Conservation (phyloP, 345 rosid genomes). For the Orychophragmus violaceus region DNA sequence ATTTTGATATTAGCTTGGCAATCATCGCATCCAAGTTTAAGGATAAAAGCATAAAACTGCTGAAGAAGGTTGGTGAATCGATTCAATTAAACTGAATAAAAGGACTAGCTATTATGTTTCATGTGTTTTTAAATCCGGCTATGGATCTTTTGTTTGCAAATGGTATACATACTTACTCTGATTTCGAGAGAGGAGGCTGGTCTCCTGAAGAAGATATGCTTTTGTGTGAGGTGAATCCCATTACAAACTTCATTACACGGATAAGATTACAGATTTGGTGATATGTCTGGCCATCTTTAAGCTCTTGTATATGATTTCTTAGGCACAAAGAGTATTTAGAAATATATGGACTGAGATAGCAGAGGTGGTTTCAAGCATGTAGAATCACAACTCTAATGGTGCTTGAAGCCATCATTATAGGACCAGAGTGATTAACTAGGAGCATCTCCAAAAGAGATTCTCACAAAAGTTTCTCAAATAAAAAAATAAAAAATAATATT, state of each 20-base stretch:
- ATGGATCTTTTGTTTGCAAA: conserved; percentile 34
- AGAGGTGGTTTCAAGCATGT: conserved; percentile 98
- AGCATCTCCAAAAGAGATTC: too few species aligned
- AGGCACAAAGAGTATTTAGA: conserved; percentile 87
- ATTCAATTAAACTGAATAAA: neutral
- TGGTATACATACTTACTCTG: conserved; percentile 91
- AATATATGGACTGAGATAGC: conserved; percentile 98
- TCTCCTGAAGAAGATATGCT: conserved; percentile 89
- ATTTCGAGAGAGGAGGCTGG: conserved; percentile 98
- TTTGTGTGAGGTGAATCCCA: conserved; percentile 63
- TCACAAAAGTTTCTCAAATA: too few species aligned
- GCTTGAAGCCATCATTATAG: neutral
- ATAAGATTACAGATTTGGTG: neutral
- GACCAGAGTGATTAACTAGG: neutral
- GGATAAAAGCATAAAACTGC: conserved; percentile 94
- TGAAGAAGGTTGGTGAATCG: conserved; percentile 62
- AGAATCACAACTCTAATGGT: conserved; percentile 9
- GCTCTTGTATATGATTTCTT: neutral
- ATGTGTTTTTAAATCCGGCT: neutral
- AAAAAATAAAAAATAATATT: too few species aligned
- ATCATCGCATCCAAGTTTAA: conserved; percentile 83
- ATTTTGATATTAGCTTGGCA: conserved; percentile 56
- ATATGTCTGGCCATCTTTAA: neutral
- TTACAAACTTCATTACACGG: conserved; percentile 1
- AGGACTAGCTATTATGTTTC: neutral